Evolutionary conservation across 1,284 basidiomycete species (phyloP).

Genomic region (Stygiomarasmius scandens): DNA sequence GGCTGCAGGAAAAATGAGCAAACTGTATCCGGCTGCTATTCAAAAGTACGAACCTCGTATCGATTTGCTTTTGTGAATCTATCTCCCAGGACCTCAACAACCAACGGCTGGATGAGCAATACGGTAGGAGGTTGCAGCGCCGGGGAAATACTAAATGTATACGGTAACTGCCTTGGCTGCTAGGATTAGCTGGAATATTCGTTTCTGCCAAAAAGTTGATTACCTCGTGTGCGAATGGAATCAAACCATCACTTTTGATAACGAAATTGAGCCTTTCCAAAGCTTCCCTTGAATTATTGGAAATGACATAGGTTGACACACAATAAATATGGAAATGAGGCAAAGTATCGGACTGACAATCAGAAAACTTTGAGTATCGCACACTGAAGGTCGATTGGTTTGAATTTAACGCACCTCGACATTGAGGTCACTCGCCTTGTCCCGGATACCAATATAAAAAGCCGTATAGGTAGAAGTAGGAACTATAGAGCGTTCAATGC

Average conservation of each 20-base stretch:
- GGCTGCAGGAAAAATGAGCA: slow-evolving; percentile 45
- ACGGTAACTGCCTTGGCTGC: slow-evolving; percentile 41
- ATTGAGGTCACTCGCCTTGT: slow-evolving; percentile 40
- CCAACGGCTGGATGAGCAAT: slow-evolving; percentile 63
- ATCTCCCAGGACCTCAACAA: slow-evolving; percentile 78
- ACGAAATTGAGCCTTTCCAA: slow-evolving; percentile 74
- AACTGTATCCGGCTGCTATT: slow-evolving; percentile 2
- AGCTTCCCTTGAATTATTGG: slow-evolving; percentile 55
- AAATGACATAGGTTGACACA: slow-evolving; percentile 63
- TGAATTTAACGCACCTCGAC: slow-evolving; percentile 36
- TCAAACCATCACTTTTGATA: slow-evolving; percentile 53
- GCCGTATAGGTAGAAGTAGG: slow-evolving; percentile 74
- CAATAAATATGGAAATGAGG: slow-evolving; percentile 77
- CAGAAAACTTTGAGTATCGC: slow-evolving; percentile 2
- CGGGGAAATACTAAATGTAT: slow-evolving; percentile 52
- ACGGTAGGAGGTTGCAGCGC: slow-evolving; percentile 57
- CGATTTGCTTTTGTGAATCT: slow-evolving; percentile 72
- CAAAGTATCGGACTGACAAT: slow-evolving; percentile 34
- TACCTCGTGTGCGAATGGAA: slow-evolving; percentile 29
- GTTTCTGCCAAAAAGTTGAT: not conserved
- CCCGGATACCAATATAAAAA: slow-evolving; percentile 73
- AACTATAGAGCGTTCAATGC: slow-evolving; percentile 45
- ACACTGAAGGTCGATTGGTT: not conserved
- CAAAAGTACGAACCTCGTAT: slow-evolving; percentile 48
- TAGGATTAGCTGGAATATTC: slow-evolving; percentile 3